These are phyloP conservation scores for Phytophthora melonis DNA, from an alignment of 352 stramenopile genomes.

Conservation along the genomic window DNA sequence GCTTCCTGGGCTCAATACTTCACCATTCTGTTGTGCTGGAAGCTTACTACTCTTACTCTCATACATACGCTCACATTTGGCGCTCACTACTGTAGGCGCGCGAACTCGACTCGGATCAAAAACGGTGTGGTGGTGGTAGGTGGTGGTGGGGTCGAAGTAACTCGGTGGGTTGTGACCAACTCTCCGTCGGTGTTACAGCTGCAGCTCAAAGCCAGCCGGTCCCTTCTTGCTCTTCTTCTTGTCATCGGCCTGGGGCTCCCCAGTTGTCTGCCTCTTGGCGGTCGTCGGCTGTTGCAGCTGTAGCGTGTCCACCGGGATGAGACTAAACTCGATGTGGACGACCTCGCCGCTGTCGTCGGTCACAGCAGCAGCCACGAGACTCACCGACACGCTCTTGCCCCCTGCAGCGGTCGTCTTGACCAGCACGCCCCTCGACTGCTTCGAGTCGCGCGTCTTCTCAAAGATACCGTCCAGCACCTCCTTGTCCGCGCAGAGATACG, in stretches of 20 bases:
- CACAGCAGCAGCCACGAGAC: conserved; percentile 54
- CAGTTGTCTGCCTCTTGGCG: conserved; percentile 9
- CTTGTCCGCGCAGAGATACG: conserved; percentile 56
- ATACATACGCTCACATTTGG: conserved; percentile 1
- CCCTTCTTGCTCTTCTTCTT: conserved; percentile 14
- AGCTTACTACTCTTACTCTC: conserved; percentile 6
- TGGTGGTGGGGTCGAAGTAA: background rate
- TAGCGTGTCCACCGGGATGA: conserved; percentile 46
- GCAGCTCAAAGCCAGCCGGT: conserved; percentile 35
- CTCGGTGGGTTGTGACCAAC: background rate
- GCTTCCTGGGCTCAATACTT: background rate
- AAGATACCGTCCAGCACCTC: conserved; percentile 50
- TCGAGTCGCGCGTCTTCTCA: conserved; percentile 41
- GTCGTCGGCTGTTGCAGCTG: conserved; percentile 1
- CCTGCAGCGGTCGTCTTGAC: conserved; percentile 32
- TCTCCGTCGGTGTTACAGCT: conserved; percentile 17
- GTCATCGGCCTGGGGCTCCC: conserved; percentile 3
- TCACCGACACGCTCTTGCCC: conserved; percentile 30
- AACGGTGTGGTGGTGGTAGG: background rate
- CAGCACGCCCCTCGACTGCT: conserved; percentile 43
- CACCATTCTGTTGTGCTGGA: background rate
- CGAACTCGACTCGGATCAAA: conserved; percentile 5
- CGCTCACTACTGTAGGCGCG: background rate
- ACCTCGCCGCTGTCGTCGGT: conserved; percentile 55
- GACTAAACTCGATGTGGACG: conserved; percentile 61